phyloP scores from a whole-genome alignment of 345 rosid genomes.

The Populus nigra region DNA sequence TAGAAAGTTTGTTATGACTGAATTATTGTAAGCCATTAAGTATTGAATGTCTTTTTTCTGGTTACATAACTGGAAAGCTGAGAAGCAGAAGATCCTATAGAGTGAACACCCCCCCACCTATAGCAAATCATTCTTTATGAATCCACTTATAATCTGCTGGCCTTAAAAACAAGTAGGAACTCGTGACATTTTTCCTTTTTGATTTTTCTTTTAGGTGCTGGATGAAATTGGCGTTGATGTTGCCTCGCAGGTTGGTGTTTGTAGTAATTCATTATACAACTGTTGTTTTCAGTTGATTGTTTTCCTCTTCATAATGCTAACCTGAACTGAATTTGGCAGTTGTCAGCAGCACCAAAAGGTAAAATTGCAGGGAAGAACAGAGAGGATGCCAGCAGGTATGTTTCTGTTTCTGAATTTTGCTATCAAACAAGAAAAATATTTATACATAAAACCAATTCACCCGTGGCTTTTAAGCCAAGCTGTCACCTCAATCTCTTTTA shows the following conservation, averaged over 20 bases:
- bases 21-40: background rate
- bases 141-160: background rate
- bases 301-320: slow-evolving; percentile 8
- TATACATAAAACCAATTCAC: background rate
- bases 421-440: background rate
- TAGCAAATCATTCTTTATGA: background rate
- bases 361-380: slow-evolving; percentile 63
- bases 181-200: background rate
- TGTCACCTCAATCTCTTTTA: background rate
- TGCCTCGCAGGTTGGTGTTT: slow-evolving; percentile 76
- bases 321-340: slow-evolving; percentile 39
- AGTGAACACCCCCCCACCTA: background rate
- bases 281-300: slow-evolving; percentile 1
- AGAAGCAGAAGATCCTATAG: background rate
- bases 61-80: background rate
- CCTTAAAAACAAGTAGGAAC: background rate
- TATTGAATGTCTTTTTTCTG: background rate
- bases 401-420: background rate
- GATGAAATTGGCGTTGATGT: slow-evolving; percentile 96
- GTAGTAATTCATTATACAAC: background rate
- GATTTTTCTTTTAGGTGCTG: slow-evolving; percentile 55
- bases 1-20: background rate
- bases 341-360: slow-evolving; percentile 82
- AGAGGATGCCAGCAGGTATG: slow-evolving; percentile 66
- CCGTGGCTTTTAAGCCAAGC: background rate